Evolutionary conservation across 352 stramenopile genomes (phyloP), one percentile per base, ranked within the genome.

Genomic region (Pythium vanterpoolii): DNA sequence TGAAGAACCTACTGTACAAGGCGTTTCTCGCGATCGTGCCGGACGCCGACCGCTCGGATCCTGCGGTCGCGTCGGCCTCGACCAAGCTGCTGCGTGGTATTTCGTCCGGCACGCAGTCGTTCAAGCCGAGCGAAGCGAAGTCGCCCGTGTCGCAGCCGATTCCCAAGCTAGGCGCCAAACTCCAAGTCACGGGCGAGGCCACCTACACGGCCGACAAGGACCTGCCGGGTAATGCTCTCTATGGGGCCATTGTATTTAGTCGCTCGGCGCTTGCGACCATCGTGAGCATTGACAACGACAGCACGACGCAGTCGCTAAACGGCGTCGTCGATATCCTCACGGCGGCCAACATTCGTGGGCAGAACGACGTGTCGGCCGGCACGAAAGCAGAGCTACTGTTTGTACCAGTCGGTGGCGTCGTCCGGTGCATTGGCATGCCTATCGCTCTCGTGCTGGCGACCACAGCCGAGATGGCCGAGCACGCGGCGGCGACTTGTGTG

Each of bases 141-240:
- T 60, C 61, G 14, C 74, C 72, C 7, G 69, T 79, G 9, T 72
- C 64, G 0, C 16, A 63, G n/a, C n/a, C 69, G 1, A 63, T 79
- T n/a, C 66, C 42, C 47, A 83, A 83, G 63, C 60, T 81, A 38
- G 62, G 56, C 5, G 62, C 56, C 8, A 71, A 76, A 46, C 34
- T 83, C 14, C 70, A 82, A 48, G 68, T 49, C 5, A 68, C 74
- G 19, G 77, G 77, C 31, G 72, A 88, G 48, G 77, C 75, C 8
- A 48, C 56, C 4, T 88, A 79, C 56, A 65, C 66, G 11, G 65
- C 60, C 6, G 77, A 88, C 62, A 64, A 71, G 36, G 40, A 61
- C 8, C 58, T 69, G 0, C 38, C 63, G 19, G 11, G 46, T 0
- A 55, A 46, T 16, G 52, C 66, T 21, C 58, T 83, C n/a, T 75